Evolutionary conservation across 2,329 filamentous ascomycete species (phyloP), one percentile per base, ranked within the genome.

Genomic region (Coccinonectria pachysandricola): DNA sequence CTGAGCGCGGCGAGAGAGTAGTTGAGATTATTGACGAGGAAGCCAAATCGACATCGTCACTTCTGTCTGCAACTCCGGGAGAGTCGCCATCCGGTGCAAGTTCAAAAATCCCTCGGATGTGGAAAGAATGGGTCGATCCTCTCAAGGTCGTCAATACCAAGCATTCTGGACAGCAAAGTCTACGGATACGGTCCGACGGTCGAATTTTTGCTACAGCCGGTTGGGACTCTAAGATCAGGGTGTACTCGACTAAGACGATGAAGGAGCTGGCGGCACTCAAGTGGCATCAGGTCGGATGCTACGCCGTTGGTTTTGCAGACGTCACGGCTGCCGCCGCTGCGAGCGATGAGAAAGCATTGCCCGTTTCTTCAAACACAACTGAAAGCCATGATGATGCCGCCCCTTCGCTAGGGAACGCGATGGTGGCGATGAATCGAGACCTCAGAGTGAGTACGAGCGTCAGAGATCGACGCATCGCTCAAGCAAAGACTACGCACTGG

Each of bases 251-350:
- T 23, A 85, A 79, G 54, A 80, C 75, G 0, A 67, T 96, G 64
- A 82, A 79, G 46, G 87, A 96, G 53, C 56, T 96, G 8, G 91
- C 88, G 0, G 85, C 95, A 28, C 59, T 96, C 37, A 93, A 92
- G 54, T 96, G 88, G 88, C 91, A 96, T 54, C 76, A 79, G 41
- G 79, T 82, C 16, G 87, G 87, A 1, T 87, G 84, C 38, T 95
- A 91, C 56, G 72, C 83, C 4, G 68, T 83, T 11, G 77, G 74
- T 1, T 92, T 96, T 59, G 77, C 71, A 1, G 45, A 56, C 13
- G 40, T 73, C 0, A 36, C 32, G 6, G 24, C 24, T 12, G 7
- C 17, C 7, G 7, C 17, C 7, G 17, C 17, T 10, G 17, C 17
- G 7, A n/a, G n/a, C n/a, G 17, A 19, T 10, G 17, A 10, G 7